Percentiles rank a stretch among this genome's conserved stretches.
These are phyloP conservation scores for Fusarium xylarioides DNA, from an alignment of 2,329 filamentous ascomycete species.

Conservation along the genomic window DNA sequence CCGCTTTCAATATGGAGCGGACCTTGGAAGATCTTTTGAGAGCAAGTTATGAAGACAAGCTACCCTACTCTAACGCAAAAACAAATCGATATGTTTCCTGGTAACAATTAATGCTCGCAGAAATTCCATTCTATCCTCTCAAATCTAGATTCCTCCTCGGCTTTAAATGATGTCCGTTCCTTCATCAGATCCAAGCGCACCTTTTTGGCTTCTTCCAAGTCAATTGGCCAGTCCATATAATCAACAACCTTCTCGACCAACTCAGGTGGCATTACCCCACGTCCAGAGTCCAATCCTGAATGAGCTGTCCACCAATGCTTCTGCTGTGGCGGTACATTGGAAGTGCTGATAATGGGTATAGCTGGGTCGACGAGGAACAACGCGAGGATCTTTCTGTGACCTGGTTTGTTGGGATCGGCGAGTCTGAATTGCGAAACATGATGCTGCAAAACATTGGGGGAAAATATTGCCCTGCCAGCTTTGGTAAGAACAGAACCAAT, in stretches of 20 bases:
- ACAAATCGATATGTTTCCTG: background rate
- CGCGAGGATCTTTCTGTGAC: conserved; percentile 3
- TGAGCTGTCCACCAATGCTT: background rate
- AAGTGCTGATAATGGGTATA: background rate
- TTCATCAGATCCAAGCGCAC: background rate
- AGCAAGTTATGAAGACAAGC: background rate
- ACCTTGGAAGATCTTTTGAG: conserved; percentile 33
- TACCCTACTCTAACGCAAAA: background rate
- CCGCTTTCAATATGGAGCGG: conserved; percentile 39
- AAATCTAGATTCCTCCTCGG: background rate
- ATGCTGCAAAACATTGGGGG: conserved; percentile 1
- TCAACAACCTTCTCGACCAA: background rate
- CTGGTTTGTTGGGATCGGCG: background rate
- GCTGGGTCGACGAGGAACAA: background rate
- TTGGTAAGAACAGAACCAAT: background rate
- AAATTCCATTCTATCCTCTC: background rate
- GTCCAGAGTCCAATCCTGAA: accelerated
- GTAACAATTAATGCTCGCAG: background rate
- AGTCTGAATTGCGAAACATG: background rate
- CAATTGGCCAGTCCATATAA: background rate
- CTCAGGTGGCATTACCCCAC: background rate
- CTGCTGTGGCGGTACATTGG: conserved; percentile 2
- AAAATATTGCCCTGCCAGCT: background rate
- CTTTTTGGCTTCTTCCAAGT: background rate
- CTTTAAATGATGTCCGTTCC: background rate